Evolutionary conservation across 176 grass and related monocot species (phyloP).

Genomic region (Poa annua): DNA sequence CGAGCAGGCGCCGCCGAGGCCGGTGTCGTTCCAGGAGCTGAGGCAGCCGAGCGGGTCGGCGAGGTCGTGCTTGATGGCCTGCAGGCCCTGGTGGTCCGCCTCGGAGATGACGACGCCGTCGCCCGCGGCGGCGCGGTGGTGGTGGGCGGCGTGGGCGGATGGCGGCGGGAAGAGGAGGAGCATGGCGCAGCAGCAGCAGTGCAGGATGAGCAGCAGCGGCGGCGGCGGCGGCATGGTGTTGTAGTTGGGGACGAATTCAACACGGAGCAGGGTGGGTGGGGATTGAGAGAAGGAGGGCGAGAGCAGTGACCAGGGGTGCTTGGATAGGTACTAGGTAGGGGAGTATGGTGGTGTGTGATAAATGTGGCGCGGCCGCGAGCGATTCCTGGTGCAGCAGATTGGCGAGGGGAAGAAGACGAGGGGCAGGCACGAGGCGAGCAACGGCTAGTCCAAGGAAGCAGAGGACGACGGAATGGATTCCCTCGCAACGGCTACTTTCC

Average conservation of each 20-base stretch:
- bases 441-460: slow-evolving; percentile 11
- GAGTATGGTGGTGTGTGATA: slow-evolving; percentile 6
- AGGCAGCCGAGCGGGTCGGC: slow-evolving; percentile 55
- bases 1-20: slow-evolving; percentile 65
- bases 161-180: neutral
- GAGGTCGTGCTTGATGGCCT: slow-evolving; percentile 67
- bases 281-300: neutral
- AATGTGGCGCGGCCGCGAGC: slow-evolving; percentile 25
- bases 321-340: neutral
- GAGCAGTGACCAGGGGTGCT: too few relatives aligned
- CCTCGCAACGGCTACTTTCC: slow-evolving; percentile 15
- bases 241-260: neutral
- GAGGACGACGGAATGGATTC: neutral
- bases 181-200: neutral
- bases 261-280: neutral
- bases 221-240: neutral
- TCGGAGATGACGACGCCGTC: slow-evolving; percentile 69
- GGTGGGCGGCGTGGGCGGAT: neutral
- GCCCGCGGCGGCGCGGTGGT: neutral
- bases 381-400: neutral
- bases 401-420: slow-evolving; percentile 27
- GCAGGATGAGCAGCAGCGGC: neutral
- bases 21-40: slow-evolving; percentile 71
- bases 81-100: slow-evolving; percentile 67
- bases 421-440: slow-evolving; percentile 2